A percentile compares a stretch with the other conserved stretches of the same genome.
Conservation (phyloP, 2,329 filamentous ascomycete genomes). For the Chlorencoelia australis region DNA sequence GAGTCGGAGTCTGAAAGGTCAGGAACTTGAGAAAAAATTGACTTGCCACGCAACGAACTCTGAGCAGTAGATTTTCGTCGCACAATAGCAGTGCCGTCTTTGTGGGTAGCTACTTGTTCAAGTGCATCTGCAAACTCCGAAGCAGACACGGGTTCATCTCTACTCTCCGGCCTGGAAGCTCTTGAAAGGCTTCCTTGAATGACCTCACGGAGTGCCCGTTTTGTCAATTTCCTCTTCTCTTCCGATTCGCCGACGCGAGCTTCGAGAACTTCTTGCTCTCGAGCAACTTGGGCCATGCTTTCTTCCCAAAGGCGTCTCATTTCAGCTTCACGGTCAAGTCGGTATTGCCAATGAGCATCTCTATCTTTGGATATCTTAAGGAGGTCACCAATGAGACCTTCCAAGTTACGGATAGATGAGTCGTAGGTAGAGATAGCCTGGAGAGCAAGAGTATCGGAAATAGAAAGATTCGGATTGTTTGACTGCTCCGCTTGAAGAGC, state of each 20-base stretch:
- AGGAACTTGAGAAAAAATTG: slow-evolving; percentile 58
- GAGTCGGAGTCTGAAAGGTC: slow-evolving; percentile 66
- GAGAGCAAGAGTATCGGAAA: slow-evolving; percentile 67
- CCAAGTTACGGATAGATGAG: slow-evolving; percentile 77
- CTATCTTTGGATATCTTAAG: slow-evolving; percentile 88
- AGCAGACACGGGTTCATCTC: slow-evolving; percentile 12
- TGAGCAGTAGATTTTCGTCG: slow-evolving; percentile 33
- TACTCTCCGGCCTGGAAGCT: slow-evolving; percentile 37
- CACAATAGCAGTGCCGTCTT: slow-evolving; percentile 23
- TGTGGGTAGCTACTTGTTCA: slow-evolving; percentile 29
- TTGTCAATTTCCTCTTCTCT: slow-evolving; percentile 79
- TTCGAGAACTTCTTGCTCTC: slow-evolving; percentile 86
- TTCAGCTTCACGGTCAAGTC: slow-evolving; percentile 81
- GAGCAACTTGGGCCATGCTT: slow-evolving; percentile 94
- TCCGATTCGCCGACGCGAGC: slow-evolving; percentile 82
- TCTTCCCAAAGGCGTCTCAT: slow-evolving; percentile 97
- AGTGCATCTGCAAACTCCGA: slow-evolving; percentile 28
- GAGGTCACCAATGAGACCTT: slow-evolving; percentile 73
- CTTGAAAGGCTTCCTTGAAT: too few relatives aligned
- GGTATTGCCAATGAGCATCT: slow-evolving; percentile 94
- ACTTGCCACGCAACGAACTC: slow-evolving; percentile 46
- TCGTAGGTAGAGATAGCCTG: slow-evolving; percentile 82
- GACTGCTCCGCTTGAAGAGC: slow-evolving; percentile 64
- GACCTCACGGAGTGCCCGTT: slow-evolving; percentile 78
- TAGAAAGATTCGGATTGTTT: slow-evolving; percentile 57